These are phyloP conservation scores for Ceratobasidium sp. DNA, from an alignment of 1,284 basidiomycete species.

Conservation along the genomic window DNA sequence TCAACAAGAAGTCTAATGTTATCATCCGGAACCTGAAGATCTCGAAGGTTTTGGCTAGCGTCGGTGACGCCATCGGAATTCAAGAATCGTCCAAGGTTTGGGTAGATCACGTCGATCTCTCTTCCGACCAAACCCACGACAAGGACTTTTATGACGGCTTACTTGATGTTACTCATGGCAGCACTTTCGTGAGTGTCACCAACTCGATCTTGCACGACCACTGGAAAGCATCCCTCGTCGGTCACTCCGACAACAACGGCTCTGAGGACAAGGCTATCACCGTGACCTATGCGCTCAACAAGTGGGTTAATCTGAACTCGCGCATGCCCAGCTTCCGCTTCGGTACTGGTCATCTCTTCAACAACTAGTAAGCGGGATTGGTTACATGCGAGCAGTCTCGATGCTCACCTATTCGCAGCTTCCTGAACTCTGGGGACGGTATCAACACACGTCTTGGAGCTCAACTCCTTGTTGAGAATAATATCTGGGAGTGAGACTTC, in stretches of 20 bases:
- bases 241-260: constrained; percentile 56
- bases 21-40: constrained; percentile 61
- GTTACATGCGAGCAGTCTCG: neutral
- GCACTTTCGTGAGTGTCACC: constrained; percentile 55
- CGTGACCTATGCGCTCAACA: constrained; percentile 22
- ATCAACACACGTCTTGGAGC: constrained; percentile 59
- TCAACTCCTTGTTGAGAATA: constrained; percentile 53
- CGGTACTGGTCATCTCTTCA: constrained; percentile 43
- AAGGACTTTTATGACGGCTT: constrained; percentile 48
- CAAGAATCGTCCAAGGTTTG: constrained; percentile 57
- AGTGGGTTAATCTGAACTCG: constrained; percentile 46
- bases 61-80: constrained; percentile 57
- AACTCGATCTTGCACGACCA: constrained; percentile 54
- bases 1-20: constrained; percentile 55
- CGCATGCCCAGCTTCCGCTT: constrained; percentile 49
- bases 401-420: constrained; percentile 48
- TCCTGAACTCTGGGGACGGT: constrained; percentile 56
- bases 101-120: constrained; percentile 57
- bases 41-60: constrained; percentile 57
- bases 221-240: constrained; percentile 56
- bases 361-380: constrained; percentile 32
- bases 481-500: constrained; percentile 50
- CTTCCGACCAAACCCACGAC: constrained; percentile 54
- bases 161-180: constrained; percentile 50
- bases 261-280: constrained; percentile 45